Base-by-base conservation (phyloP, 495 filamentous ascomycete genomes). In the Penicillium subrubescens region DNA sequence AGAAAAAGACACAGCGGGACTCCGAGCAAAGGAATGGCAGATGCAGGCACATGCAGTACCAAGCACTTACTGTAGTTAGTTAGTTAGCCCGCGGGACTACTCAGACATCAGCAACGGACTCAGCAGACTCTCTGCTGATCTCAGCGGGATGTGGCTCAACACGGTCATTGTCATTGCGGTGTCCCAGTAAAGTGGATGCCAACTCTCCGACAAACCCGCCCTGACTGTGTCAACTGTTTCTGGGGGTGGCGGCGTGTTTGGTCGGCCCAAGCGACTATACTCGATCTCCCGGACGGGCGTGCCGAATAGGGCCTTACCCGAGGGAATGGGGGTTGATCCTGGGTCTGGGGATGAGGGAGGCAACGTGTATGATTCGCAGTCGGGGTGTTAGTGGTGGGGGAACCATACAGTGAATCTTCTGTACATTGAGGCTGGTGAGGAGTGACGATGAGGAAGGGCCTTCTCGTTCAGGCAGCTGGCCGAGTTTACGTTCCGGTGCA, bases 201-300 rank as follows among this genome's bases (percentile, higher is more conserved):
- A 31, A 31, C 23, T 29, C 48, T 31, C 48, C 27, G 25, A 31
- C 0, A 11, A 8, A 23, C 21, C 44, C 44, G n/a, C 43, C 6
- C 43, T 44, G n/a, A 19, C 17, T 8, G 1, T 21, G 1, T 25
- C 7, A 27, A 27, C 7, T 27, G 48, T 52, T 52, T 52, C 27
- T 52, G 48, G 48, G 44, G 44, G 44, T 48, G 48, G 27, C 48
- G 25, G 48, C 48, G 23, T n/a, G 33, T 31, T 19, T 48, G 44
- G 44, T 50, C 17, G 57, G 57, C 29, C 25, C 31, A 19, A 23
- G 44, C 23, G 59, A 52, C 48, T 11, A 2, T 21, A 3, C 34
- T 60, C 59, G 59, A 64, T 64, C 55, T 64, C 61, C 61, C 61
- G 61, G 61, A 44, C 46, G 46, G 61, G 34, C 46, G 54, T 64